A percentile compares a stretch with the other conserved stretches of the same genome.
phyloP scores from a whole-genome alignment of 768 basidiomycete species.

The Kwoniella mangroviensis region DNA sequence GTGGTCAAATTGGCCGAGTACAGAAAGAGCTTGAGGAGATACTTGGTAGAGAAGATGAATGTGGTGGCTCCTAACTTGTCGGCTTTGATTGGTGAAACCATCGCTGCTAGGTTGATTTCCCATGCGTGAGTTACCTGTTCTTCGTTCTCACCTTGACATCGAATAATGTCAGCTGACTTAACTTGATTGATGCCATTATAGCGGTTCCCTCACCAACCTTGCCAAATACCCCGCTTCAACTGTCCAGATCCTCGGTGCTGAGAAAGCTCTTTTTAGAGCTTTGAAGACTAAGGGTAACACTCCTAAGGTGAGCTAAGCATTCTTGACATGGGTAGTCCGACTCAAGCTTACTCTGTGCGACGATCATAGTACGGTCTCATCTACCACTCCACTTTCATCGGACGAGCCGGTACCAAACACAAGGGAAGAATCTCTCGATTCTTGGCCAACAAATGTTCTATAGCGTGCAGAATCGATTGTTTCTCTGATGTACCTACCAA shows the following conservation, averaged over 20 bases:
- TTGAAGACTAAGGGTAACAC: conserved; percentile 99
- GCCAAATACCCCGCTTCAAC: conserved; percentile 98
- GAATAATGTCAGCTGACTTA: neutral
- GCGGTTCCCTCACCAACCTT: conserved; percentile 89
- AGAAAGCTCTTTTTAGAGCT: conserved; percentile 96
- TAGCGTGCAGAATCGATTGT: conserved; percentile 95
- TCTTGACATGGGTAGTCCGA: too few relatives aligned
- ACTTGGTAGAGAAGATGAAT: conserved; percentile 96
- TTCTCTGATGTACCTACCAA: conserved; percentile 78
- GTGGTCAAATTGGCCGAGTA: conserved; percentile 92
- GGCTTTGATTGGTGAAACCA: conserved; percentile 86
- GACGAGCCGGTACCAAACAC: conserved; percentile 88
- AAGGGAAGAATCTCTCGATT: conserved; percentile 99
- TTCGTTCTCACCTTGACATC: neutral
- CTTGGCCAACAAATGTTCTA: conserved; percentile 97
- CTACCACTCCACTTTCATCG: conserved; percentile 96
- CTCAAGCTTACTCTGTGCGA: neutral
- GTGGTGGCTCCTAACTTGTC: conserved; percentile 91
- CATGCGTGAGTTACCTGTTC: conserved; percentile 65
- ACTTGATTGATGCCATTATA: conserved; percentile 4
- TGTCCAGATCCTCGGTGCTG: conserved; percentile 95
- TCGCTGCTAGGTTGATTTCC: conserved; percentile 88
- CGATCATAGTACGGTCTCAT: conserved; percentile 83
- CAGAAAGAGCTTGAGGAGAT: conserved; percentile 83
- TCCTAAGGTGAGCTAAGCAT: conserved; percentile 70